These are phyloP conservation scores for Teratosphaeria destructans DNA, from an alignment of 2,329 filamentous ascomycete genomes.

Conservation along the genomic window DNA sequence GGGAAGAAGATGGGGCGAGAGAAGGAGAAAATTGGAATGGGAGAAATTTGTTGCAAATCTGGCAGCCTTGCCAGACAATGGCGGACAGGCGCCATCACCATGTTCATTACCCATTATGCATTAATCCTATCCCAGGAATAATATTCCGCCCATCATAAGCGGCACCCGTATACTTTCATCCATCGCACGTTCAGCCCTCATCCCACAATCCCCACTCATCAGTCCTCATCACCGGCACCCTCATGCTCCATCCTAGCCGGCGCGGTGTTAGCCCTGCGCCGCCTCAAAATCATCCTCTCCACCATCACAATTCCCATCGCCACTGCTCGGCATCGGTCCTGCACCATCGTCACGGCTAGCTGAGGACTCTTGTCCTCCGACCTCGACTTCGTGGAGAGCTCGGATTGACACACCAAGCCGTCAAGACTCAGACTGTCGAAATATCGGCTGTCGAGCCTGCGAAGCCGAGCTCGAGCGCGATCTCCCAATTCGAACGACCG, in stretches of 20 bases:
- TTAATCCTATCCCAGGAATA: constrained; percentile 2
- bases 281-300: constrained; percentile 1
- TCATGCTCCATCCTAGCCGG: constrained; percentile 7
- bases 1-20: not conserved
- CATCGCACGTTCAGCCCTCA: not conserved
- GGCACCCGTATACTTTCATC: not conserved
- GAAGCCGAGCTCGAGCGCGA: not conserved
- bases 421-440: constrained; percentile 3
- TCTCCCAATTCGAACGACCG: constrained; percentile 3
- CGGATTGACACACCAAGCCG: not conserved
- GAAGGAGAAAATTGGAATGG: not conserved
- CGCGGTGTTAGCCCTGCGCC: constrained; percentile 7
- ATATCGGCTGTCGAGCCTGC: constrained; percentile 3
- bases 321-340: not conserved
- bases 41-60: not conserved
- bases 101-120: constrained; percentile 15
- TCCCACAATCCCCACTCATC: not conserved
- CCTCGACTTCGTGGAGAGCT: not conserved
- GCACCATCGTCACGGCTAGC: not conserved
- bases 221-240: not conserved
- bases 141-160: not conserved
- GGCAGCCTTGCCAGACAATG: not conserved
- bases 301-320: not conserved
- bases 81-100: not conserved
- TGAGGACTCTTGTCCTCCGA: not conserved